Percentiles rank a stretch among this genome's conserved stretches.
These are phyloP conservation scores for Primulina tabacum DNA, from an alignment of 257 asterid genomes.

Conservation along the genomic window DNA sequence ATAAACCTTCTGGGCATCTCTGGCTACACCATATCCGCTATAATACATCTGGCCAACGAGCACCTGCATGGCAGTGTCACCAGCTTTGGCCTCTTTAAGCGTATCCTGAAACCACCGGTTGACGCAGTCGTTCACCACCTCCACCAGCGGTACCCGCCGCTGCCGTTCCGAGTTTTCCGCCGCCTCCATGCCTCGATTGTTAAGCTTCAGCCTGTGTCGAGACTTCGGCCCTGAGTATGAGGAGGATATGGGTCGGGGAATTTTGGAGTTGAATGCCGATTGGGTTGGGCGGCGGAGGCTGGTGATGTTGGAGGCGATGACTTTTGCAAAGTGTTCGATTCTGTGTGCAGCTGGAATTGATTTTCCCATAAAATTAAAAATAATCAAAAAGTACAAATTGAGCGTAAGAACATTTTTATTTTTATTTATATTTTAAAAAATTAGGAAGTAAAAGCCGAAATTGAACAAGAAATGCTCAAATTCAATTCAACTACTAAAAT, in stretches of 20 bases:
- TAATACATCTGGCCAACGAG: conserved; percentile 97
- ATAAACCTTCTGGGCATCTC: conserved; percentile 67
- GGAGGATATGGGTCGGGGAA: conserved; percentile 36
- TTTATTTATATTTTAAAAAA: too few species aligned
- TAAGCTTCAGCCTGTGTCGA: conserved; percentile 23
- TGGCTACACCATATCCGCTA: conserved; percentile 77
- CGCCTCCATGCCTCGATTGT: conserved; percentile 46
- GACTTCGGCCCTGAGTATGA: conserved; percentile 30
- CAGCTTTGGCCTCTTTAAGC: conserved; percentile 86
- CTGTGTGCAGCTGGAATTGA: not conserved
- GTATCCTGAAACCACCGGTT: conserved; percentile 92
- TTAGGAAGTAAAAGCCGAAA: too few species aligned
- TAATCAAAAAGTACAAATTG: not conserved
- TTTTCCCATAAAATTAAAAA: not conserved
- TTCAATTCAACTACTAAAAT: too few species aligned
- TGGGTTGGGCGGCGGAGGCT: conserved; percentile 43
- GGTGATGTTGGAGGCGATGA: not conserved
- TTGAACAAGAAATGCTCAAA: too few species aligned
- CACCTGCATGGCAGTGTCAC: conserved; percentile 83
- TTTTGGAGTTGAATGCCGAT: conserved; percentile 37
- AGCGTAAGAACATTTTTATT: too few species aligned
- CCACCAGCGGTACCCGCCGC: conserved; percentile 63
- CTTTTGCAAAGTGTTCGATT: not conserved
- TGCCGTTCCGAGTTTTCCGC: conserved; percentile 50
- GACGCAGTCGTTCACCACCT: conserved; percentile 82